These are phyloP conservation scores for Sphaerulina populicola DNA, from an alignment of 2,329 filamentous ascomycete genomes.

Conservation along the genomic window DNA sequence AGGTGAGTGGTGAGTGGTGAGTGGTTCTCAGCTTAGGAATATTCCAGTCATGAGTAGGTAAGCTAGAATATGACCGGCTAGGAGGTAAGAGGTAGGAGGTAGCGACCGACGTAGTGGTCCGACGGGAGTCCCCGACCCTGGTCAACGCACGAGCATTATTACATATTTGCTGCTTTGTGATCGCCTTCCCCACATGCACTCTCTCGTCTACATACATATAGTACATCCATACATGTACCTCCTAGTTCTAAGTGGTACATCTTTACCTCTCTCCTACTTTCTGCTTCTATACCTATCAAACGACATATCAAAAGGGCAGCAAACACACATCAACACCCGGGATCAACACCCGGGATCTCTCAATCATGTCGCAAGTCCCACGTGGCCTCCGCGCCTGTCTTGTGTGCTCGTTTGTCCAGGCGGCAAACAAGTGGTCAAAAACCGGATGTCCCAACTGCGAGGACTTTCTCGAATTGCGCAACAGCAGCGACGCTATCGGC, in stretches of 20 bases:
- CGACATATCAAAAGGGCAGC: background rate
- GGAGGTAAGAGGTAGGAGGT: no score
- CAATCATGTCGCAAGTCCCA: slow-evolving; percentile 43
- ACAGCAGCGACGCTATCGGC: slow-evolving; percentile 65
- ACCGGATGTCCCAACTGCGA: slow-evolving; percentile 97
- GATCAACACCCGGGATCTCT: background rate
- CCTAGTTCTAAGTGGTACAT: no score
- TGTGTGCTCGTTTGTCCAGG: slow-evolving; percentile 93
- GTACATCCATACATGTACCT: no score
- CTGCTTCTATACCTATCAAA: no score
- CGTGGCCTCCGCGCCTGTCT: slow-evolving; percentile 93
- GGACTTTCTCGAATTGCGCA: slow-evolving; percentile 73
- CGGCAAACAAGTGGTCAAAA: slow-evolving; percentile 68
- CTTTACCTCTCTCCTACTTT: background rate
- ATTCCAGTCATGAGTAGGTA: background rate
- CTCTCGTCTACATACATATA: no score
- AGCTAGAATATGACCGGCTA: no score
- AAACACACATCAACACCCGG: no score
- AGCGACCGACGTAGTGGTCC: no score
- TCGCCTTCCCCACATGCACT: no score
- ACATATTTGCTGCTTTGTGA: no score
- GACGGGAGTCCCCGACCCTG: no score
- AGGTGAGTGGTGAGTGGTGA: background rate
- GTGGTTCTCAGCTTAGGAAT: background rate
- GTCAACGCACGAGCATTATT: no score